Conservation (phyloP, 345 rosid species). For the Murraya paniculata region DNA sequence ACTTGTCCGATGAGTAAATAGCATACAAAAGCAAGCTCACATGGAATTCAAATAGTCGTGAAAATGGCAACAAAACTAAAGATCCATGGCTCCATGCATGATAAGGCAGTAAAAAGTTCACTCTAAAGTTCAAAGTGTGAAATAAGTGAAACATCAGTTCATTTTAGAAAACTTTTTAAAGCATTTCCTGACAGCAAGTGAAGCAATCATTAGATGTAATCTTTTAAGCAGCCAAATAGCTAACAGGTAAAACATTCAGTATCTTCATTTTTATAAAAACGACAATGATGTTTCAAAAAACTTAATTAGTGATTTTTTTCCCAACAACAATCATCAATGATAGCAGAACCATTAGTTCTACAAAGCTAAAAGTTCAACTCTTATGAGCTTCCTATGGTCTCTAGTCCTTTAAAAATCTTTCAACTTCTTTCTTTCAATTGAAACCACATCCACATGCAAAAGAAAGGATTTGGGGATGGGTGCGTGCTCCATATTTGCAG, state of each 20-base stretch:
- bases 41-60: background rate
- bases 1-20: background rate
- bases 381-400: background rate
- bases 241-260: background rate
- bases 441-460: background rate
- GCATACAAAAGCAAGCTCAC: background rate
- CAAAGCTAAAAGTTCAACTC: background rate
- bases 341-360: background rate
- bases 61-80: background rate
- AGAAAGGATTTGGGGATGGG: background rate
- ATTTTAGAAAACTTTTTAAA: background rate
- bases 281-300: background rate
- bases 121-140: background rate
- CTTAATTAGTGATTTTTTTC: background rate
- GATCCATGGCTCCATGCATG: background rate
- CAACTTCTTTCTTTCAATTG: background rate
- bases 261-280: background rate
- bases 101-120: background rate
- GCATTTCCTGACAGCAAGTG: background rate
- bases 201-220: background rate
- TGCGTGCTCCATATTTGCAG: background rate
- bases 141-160: background rate
- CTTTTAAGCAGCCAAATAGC: background rate
- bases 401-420: background rate
- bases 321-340: background rate